Evolutionary conservation across 1,139 yeast species (phyloP).

Genomic region (Groenewaldozyma sp.): DNA sequence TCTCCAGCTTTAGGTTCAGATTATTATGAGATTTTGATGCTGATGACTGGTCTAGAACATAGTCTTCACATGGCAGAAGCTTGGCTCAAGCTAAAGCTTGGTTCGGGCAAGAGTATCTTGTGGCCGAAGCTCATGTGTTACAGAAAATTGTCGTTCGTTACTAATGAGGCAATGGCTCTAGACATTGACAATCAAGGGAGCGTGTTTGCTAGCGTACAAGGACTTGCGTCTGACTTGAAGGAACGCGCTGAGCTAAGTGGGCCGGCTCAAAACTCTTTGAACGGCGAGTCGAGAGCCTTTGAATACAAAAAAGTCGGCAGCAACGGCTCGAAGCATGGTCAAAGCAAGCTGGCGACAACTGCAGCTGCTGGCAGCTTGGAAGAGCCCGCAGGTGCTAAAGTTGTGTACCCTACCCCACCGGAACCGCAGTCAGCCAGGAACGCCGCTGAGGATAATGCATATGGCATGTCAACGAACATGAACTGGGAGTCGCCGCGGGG

Average conservation of each 20-base stretch:
- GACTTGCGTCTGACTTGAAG: no score
- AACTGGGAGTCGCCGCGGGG: conserved; percentile 22
- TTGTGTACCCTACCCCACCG: conserved; percentile 32
- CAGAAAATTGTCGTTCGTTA: no score
- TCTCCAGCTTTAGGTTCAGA: no score
- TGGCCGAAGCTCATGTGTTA: conserved; percentile 19
- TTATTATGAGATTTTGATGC: no score
- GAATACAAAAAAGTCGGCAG: not conserved
- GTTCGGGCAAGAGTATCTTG: conserved; percentile 5
- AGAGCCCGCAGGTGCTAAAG: not conserved
- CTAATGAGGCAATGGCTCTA: no score
- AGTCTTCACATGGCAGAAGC: conserved; percentile 19
- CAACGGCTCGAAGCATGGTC: not conserved
- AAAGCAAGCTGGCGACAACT: not conserved
- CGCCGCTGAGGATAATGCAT: not conserved
- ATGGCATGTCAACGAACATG: conserved; percentile 10
- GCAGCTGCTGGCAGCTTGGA: not conserved
- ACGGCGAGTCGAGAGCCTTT: not conserved
- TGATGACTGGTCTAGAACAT: no score
- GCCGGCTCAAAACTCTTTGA: no score
- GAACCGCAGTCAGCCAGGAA: conserved; percentile 22
- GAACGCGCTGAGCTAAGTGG: no score
- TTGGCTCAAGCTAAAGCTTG: conserved; percentile 15
- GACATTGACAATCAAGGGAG: no score
- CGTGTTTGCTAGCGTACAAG: no score